Evolutionary conservation across 306 rosid genomes (phyloP).

Genomic region (Elaeagnus macrophylla): DNA sequence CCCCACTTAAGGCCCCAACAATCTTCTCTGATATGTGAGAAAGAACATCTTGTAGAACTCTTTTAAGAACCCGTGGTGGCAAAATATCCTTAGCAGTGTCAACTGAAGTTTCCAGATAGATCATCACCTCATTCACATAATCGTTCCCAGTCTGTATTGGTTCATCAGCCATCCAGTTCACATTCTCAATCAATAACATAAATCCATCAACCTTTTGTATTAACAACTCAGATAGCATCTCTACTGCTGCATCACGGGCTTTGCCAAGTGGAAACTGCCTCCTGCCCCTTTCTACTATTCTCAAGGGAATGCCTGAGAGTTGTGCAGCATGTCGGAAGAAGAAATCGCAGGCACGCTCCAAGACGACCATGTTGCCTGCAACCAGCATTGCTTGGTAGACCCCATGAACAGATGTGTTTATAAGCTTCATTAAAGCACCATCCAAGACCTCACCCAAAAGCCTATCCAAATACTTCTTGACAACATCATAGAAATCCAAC

Average conservation of each 20-base stretch:
- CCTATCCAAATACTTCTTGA: constrained; percentile 84
- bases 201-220: constrained; percentile 54
- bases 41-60: constrained; percentile 78
- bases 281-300: constrained; percentile 93
- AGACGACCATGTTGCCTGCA: constrained; percentile 90
- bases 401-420: constrained; percentile 56
- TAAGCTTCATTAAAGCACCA: constrained; percentile 76
- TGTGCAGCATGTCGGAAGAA: constrained; percentile 98
- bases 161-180: constrained; percentile 87
- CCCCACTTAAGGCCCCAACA: constrained; percentile 64
- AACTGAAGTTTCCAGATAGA: constrained; percentile 89
- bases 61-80: constrained; percentile 78
- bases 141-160: constrained; percentile 70
- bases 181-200: constrained; percentile 72
- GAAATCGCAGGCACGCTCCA: constrained; percentile 96
- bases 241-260: constrained; percentile 91
- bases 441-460: constrained; percentile 72
- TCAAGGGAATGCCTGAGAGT: constrained; percentile 84
- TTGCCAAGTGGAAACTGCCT: constrained; percentile 73
- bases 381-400: constrained; percentile 95
- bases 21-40: constrained; percentile 80
- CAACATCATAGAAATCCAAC: constrained; percentile 85
- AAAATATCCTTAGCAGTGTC: constrained; percentile 92
- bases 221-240: constrained; percentile 31
- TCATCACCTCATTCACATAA: constrained; percentile 80